These are phyloP conservation scores for Perkinsus marinus DNA, from an alignment of 169 alveolate genomes.

Conservation along the genomic window DNA sequence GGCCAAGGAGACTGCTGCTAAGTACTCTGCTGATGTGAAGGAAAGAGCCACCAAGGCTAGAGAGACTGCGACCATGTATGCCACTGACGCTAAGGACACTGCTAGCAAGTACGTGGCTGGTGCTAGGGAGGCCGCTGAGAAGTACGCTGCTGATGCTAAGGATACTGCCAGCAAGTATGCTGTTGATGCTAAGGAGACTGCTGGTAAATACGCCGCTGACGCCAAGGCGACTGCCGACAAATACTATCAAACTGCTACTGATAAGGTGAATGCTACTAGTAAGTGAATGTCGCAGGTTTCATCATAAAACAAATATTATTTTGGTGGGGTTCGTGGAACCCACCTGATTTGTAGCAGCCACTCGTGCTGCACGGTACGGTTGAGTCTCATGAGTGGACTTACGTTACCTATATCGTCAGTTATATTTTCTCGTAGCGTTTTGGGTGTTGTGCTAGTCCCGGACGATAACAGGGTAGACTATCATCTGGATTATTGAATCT, in stretches of 20 bases:
- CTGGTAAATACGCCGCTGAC: not conserved
- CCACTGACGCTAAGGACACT: not conserved
- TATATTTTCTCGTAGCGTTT: not conserved
- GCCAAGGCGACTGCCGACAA: not conserved
- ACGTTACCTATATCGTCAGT: not conserved
- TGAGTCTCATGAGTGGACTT: not conserved
- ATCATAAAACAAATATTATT: not conserved
- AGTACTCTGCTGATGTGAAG: not conserved
- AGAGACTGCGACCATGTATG: not conserved
- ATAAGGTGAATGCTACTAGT: not conserved
- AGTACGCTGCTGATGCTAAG: not conserved
- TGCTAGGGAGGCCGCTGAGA: not conserved
- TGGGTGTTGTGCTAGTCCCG: too few species aligned
- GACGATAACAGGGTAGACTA: too few species aligned
- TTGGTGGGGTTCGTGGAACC: not conserved
- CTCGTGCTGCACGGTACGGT: not conserved
- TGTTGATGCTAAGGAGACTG: not conserved
- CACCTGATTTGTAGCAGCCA: not conserved
- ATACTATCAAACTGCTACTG: too few species aligned
- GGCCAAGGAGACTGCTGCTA: not conserved
- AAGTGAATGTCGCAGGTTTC: not conserved
- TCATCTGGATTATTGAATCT: too few species aligned
- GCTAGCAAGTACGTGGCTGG: not conserved
- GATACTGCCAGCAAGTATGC: not conserved
- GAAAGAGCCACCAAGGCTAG: not conserved